Percentiles rank a stretch among this genome's conserved stretches.
Evolutionary conservation across 2,329 filamentous ascomycete genomes (phyloP).

Genomic region (Claviceps digitariae): DNA sequence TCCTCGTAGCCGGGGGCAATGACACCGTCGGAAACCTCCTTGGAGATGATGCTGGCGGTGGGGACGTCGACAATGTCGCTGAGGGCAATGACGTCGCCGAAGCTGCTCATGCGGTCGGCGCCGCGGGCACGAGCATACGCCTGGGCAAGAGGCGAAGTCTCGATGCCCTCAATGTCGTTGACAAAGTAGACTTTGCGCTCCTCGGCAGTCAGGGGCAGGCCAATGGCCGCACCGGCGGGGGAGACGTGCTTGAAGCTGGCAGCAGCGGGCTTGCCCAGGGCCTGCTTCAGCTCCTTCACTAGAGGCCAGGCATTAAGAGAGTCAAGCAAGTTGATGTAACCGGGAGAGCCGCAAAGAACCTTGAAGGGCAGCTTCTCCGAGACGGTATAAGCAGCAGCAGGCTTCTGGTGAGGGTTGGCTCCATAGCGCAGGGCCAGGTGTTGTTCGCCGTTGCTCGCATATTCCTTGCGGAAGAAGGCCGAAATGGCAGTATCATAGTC

Average conservation of each 20-base stretch:
- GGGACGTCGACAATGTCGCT: conserved; percentile 82
- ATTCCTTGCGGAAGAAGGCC: conserved; percentile 95
- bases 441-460: conserved; percentile 73
- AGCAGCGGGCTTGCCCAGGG: conserved; percentile 76
- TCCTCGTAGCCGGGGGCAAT: conserved; percentile 79
- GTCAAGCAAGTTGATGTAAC: conserved; percentile 96
- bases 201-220: conserved; percentile 68
- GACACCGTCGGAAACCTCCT: conserved; percentile 94
- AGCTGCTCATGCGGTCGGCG: conserved; percentile 97
- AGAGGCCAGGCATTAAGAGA: conserved; percentile 93
- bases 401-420: conserved; percentile 96
- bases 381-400: conserved; percentile 69
- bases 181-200: conserved; percentile 99
- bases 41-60: conserved; percentile 94
- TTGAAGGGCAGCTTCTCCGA: conserved; percentile 80
- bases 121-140: conserved; percentile 92
- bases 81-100: conserved; percentile 90
- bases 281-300: conserved; percentile 88
- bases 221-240: conserved; percentile 88
- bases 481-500: conserved; percentile 93
- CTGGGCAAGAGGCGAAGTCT: conserved; percentile 75
- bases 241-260: conserved; percentile 99
- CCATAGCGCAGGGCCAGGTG: conserved; percentile 83
- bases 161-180: conserved; percentile 81
- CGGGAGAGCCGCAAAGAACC: conserved; percentile 75